Evolutionary conservation across 2,329 filamentous ascomycete species (phyloP).

Genomic region (Trichoderma guizhouense): DNA sequence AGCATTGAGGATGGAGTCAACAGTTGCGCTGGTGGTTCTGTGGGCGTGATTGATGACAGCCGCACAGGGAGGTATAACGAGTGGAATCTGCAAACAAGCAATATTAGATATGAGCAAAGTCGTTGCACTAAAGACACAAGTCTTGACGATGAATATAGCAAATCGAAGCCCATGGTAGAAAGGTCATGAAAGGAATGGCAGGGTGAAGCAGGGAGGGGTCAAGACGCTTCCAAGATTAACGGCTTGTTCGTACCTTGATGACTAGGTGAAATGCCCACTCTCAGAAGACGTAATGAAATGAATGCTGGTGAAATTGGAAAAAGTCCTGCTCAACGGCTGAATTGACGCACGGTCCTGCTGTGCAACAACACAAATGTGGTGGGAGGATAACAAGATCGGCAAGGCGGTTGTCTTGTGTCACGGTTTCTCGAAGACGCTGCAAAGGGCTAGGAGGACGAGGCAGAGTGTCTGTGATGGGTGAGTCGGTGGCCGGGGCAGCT

Average conservation of each 20-base stretch:
- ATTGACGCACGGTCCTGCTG: constrained; percentile 1
- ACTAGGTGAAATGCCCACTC: neutral
- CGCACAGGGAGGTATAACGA: neutral
- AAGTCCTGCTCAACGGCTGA: neutral
- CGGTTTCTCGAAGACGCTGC: neutral
- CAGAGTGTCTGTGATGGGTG: neutral
- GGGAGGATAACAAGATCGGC: neutral
- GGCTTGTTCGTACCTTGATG: neutral
- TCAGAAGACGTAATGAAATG: neutral
- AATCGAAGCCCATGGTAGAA: neutral
- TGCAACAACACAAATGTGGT: neutral
- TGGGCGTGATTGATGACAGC: neutral
- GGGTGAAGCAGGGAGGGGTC: neutral
- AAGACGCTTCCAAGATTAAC: neutral
- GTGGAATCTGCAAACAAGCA: neutral
- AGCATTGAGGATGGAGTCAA: neutral
- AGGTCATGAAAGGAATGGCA: neutral
- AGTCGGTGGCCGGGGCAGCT: neutral
- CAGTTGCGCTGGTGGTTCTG: neutral
- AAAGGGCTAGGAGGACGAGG: neutral
- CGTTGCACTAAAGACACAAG: neutral
- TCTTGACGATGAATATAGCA: neutral
- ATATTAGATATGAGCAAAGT: neutral
- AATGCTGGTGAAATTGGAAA: neutral
- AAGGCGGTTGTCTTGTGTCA: neutral